phyloP scores from a whole-genome alignment of 2,329 filamentous ascomycete species.

The Colletotrichum limetticola region DNA sequence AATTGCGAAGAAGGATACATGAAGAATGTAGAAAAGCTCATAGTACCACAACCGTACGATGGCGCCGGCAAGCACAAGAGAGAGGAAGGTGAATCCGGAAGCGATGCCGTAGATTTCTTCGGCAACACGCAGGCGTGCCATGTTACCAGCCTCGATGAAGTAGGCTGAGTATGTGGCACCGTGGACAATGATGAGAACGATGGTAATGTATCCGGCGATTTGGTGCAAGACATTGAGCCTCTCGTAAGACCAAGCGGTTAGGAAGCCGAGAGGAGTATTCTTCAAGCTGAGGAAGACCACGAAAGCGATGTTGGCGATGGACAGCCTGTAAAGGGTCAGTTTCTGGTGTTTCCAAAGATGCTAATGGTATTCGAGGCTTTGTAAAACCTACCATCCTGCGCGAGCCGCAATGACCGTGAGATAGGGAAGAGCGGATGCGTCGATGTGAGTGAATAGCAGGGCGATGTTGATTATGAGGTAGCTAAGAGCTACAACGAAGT shows the following conservation, averaged over 20 bases:
- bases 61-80: conserved; percentile 54
- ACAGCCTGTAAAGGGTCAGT: conserved; percentile 45
- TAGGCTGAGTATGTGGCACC: conserved; percentile 53
- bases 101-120: conserved; percentile 60
- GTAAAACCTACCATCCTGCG: conserved; percentile 48
- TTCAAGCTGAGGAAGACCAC: conserved; percentile 64
- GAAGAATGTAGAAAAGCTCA: conserved; percentile 65
- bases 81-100: conserved; percentile 57
- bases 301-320: conserved; percentile 58
- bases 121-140: conserved; percentile 46
- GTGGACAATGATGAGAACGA: conserved; percentile 59
- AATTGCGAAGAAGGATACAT: conserved; percentile 60
- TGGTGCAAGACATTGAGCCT: conserved; percentile 68
- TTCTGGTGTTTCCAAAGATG: background rate
- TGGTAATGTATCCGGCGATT: conserved; percentile 60
- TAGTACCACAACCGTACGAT: conserved; percentile 61
- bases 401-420: conserved; percentile 49
- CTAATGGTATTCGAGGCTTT: background rate
- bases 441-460: conserved; percentile 46
- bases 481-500: conserved; percentile 41
- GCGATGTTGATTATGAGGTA: conserved; percentile 49
- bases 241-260: conserved; percentile 68
- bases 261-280: conserved; percentile 65
- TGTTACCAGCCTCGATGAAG: conserved; percentile 46
- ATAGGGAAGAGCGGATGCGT: conserved; percentile 43